These are phyloP conservation scores for Acanthamoeba healyi DNA, from an alignment of 208 protist genomes.

Conservation along the genomic window DNA sequence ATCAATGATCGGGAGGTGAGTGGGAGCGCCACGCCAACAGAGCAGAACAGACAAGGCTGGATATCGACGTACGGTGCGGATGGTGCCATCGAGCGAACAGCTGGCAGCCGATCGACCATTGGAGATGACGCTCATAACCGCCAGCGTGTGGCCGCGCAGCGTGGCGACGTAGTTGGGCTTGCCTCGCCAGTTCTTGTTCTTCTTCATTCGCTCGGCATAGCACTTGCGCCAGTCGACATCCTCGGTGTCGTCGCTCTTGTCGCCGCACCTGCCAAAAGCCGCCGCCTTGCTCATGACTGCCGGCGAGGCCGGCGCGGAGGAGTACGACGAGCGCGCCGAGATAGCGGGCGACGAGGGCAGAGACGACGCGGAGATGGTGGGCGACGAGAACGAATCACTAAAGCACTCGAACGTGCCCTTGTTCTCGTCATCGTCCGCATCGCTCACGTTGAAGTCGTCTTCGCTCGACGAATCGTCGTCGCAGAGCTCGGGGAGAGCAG, in stretches of 20 bases:
- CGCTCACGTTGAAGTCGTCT: background rate
- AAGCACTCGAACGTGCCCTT: slow-evolving; percentile 10
- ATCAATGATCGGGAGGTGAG: background rate
- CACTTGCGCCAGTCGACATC: slow-evolving; percentile 18
- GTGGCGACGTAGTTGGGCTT: background rate
- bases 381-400: background rate
- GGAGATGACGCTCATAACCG: slow-evolving; percentile 15
- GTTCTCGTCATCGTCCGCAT: background rate
- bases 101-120: background rate
- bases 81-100: slow-evolving; percentile 27
- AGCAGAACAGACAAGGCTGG: too few species aligned
- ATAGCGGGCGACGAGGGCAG: background rate
- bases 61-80: slow-evolving; percentile 39
- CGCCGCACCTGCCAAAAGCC: background rate
- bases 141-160: slow-evolving; percentile 34
- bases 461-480: background rate
- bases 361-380: background rate
- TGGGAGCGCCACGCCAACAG: too few species aligned
- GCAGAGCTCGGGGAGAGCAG: background rate
- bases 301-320: background rate
- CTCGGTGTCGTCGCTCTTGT: background rate
- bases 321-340: background rate
- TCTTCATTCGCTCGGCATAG: slow-evolving; percentile 7
- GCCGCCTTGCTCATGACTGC: background rate
- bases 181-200: background rate